Evolutionary conservation across 202 grass and related monocot species (phyloP).

Genomic region (Elaeis oleifera): DNA sequence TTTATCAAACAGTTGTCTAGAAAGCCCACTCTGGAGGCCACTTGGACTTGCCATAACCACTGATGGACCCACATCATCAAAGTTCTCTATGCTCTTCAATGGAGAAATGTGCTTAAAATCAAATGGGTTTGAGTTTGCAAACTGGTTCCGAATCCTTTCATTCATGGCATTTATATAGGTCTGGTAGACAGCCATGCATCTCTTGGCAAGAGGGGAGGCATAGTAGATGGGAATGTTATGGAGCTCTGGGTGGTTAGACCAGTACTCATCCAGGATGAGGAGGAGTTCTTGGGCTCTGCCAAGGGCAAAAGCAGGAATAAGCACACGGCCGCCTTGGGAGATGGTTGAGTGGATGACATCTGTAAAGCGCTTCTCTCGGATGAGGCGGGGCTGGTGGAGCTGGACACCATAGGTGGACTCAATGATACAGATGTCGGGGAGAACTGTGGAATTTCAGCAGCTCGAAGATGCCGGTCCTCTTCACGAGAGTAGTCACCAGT

Average conservation of each 20-base stretch:
- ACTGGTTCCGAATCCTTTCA: slow-evolving; percentile 82
- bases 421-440: slow-evolving; percentile 82
- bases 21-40: slow-evolving; percentile 79
- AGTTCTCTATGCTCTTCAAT: slow-evolving; percentile 88
- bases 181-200: slow-evolving; percentile 95
- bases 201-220: slow-evolving; percentile 87
- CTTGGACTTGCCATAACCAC: slow-evolving; percentile 93
- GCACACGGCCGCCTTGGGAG: slow-evolving; percentile 67
- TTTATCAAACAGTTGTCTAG: slow-evolving; percentile 90
- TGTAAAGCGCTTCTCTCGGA: slow-evolving; percentile 83
- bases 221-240: slow-evolving; percentile 97
- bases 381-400: slow-evolving; percentile 62
- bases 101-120: slow-evolving; percentile 81
- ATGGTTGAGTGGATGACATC: slow-evolving; percentile 73
- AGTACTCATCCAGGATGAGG: slow-evolving; percentile 94
- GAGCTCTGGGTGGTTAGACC: slow-evolving; percentile 82
- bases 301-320: slow-evolving; percentile 89
- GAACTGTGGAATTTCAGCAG: slow-evolving; percentile 76
- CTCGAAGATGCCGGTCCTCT: slow-evolving; percentile 86
- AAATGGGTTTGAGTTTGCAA: slow-evolving; percentile 88
- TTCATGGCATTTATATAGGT: slow-evolving; percentile 99
- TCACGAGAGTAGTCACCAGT: slow-evolving; percentile 95
- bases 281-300: slow-evolving; percentile 86
- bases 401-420: slow-evolving; percentile 94
- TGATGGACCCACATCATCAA: slow-evolving; percentile 78